Conservation (phyloP, 495 filamentous ascomycete species). For the Beverwykella pulmonaria region DNA sequence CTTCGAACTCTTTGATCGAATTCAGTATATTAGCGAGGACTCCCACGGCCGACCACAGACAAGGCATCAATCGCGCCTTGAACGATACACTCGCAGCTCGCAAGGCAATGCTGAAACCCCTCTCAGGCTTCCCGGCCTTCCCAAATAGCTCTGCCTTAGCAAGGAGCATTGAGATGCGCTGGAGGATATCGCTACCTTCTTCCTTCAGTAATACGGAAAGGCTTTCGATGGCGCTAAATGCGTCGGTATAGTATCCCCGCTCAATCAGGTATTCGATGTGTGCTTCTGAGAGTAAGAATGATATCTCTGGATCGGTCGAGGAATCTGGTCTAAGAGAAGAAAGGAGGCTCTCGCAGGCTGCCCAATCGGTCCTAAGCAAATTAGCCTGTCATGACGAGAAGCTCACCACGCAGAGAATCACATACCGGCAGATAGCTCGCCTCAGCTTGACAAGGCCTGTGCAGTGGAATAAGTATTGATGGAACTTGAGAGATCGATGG, state of each 20-base stretch:
- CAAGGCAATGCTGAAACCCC: constrained; percentile 80
- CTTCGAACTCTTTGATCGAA: constrained; percentile 72
- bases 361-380: constrained; percentile 25
- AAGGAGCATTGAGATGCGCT: constrained; percentile 73
- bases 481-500: constrained; percentile 73
- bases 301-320: constrained; percentile 64
- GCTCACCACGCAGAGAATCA: too few relatives aligned
- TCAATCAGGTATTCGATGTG: constrained; percentile 73
- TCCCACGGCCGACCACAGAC: constrained; percentile 76
- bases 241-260: constrained; percentile 61
- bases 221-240: constrained; percentile 69
- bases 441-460: constrained; percentile 35
- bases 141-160: constrained; percentile 75
- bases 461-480: constrained; percentile 70
- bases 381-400: neutral
- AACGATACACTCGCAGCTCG: constrained; percentile 77
- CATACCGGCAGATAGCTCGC: constrained; percentile 32
- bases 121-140: constrained; percentile 69
- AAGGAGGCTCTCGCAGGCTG: constrained; percentile 14
- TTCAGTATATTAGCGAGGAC: constrained; percentile 70
- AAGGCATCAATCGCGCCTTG: constrained; percentile 68
- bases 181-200: constrained; percentile 71
- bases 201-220: constrained; percentile 66
- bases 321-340: constrained; percentile 19
- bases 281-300: constrained; percentile 67